These are phyloP conservation scores for Cucurbita moschata DNA, from an alignment of 306 rosid genomes.

Conservation along the genomic window DNA sequence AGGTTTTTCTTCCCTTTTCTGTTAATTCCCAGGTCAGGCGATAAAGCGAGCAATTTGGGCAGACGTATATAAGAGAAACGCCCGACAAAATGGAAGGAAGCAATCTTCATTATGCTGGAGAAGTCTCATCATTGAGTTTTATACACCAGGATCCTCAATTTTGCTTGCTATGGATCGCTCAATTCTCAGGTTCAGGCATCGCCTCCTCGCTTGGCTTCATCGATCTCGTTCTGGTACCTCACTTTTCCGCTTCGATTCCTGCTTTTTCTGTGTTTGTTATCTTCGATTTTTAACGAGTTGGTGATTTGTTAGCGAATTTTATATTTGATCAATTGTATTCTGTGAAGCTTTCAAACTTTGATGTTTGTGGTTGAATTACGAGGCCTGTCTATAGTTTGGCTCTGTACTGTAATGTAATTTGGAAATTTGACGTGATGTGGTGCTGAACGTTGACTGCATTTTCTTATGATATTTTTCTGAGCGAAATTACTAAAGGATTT, in stretches of 20 bases:
- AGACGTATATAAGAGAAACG: slow-evolving; percentile 4
- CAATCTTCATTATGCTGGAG: neutral
- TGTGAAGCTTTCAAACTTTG: neutral
- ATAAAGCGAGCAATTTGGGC: neutral
- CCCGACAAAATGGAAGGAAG: neutral
- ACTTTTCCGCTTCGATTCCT: neutral
- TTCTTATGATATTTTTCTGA: neutral
- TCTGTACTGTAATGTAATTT: neutral
- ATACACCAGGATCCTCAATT: neutral
- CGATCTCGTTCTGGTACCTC: slow-evolving; percentile 70
- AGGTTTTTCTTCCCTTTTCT: neutral
- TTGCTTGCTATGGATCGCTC: slow-evolving; percentile 30
- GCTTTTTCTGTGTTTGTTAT: neutral
- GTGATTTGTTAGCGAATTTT: neutral
- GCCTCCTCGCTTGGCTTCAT: slow-evolving; percentile 58
- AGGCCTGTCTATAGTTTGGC: neutral
- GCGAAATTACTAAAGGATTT: neutral
- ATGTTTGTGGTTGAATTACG: neutral
- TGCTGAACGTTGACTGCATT: neutral
- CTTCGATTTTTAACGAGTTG: neutral
- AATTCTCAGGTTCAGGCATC: slow-evolving; percentile 52
- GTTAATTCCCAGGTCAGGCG: slow-evolving; percentile 2
- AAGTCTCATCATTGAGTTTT: neutral
- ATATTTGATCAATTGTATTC: neutral
- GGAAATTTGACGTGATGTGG: neutral